Evolutionary conservation across 768 basidiomycete species (phyloP).

Genomic region (Rhodotorula taiwanensis): DNA sequence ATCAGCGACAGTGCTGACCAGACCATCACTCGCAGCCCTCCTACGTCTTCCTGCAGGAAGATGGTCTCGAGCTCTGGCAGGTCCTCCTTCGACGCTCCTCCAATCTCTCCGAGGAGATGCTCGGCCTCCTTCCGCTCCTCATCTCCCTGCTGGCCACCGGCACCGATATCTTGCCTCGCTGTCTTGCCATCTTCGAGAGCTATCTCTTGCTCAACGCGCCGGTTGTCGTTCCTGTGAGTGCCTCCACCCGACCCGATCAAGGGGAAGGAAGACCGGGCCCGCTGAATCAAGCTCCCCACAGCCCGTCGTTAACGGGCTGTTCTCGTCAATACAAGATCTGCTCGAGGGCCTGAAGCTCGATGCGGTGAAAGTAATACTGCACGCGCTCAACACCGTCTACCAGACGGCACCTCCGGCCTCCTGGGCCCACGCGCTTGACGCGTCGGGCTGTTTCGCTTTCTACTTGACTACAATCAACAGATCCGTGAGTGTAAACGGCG

Average conservation of each 20-base stretch:
- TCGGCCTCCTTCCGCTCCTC: conserved; percentile 59
- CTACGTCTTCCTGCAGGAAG: conserved; percentile 57
- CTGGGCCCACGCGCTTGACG: conserved; percentile 70
- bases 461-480: conserved; percentile 47
- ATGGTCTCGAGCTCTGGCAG: conserved; percentile 70
- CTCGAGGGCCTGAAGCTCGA: conserved; percentile 58
- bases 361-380: conserved; percentile 48
- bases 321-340: conserved; percentile 49
- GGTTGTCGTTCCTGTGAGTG: conserved; percentile 48
- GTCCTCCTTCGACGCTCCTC: conserved; percentile 43
- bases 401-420: conserved; percentile 58
- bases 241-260: too few species aligned
- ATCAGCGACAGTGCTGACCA: too few species aligned
- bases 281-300: too few species aligned
- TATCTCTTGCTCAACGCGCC: conserved; percentile 68
- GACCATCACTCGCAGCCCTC: conserved; percentile 8
- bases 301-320: conserved; percentile 37
- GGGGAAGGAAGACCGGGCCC: too few species aligned
- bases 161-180: conserved; percentile 65
- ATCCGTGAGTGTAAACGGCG: too few species aligned
- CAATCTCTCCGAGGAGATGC: conserved; percentile 49
- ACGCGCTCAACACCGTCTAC: conserved; percentile 55
- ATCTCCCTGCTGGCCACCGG: conserved; percentile 60
- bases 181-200: conserved; percentile 63
- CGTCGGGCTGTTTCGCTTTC: conserved; percentile 63